Base-by-base conservation (phyloP, 345 rosid genomes). In the Sisymbrium irio region DNA sequence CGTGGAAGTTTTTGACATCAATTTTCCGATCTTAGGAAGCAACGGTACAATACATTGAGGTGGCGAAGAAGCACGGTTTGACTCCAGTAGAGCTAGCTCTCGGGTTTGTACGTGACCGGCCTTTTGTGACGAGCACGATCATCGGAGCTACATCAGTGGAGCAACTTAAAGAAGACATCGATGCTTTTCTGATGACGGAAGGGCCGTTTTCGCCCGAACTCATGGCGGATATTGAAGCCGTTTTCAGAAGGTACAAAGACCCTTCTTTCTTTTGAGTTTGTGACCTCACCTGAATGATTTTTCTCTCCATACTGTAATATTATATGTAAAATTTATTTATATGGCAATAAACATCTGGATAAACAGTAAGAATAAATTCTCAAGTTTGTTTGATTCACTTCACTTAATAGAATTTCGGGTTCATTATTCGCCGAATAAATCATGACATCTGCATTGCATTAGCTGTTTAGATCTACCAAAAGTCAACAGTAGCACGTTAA, bases 81-180 rank as follows among this genome's bases (percentile, higher is more conserved):
- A 88, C 84, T 59, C 96, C 84, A 0, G 89, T 94, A 32, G 81
- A 91, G 79, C 83, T 91, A 50, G 94, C 97, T 0, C 89, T 91
- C 0, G 93, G 89, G 37, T 91, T 91, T 63, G 89, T 72, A 8
- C 71, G 98, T 56, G 98, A 94, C 70, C 84, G 85, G 2, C 91
- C 97, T 0, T 91, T 89, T 70, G 83, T 91, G 87, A 83, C 90
- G 0, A 91, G 96, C 77, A 82, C 94, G 5, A 91, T 93, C 62
- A 80, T 88, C 0, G 97, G 98, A 3, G 85, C 96, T 35, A 93
- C 98, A 69, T 93, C 96, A 0, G 71, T 90, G 0, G 83, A 82
- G 20, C 98, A 94, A 54, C 79, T 91, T 4, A 88, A 88, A 71
- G 98, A 94, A 82, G 91, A 94, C 62, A 83, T 89, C 4, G 93